Evolutionary conservation across 1,284 basidiomycete species (phyloP), one percentile per base, ranked within the genome.

Genomic region (Jaminaea rosea): DNA sequence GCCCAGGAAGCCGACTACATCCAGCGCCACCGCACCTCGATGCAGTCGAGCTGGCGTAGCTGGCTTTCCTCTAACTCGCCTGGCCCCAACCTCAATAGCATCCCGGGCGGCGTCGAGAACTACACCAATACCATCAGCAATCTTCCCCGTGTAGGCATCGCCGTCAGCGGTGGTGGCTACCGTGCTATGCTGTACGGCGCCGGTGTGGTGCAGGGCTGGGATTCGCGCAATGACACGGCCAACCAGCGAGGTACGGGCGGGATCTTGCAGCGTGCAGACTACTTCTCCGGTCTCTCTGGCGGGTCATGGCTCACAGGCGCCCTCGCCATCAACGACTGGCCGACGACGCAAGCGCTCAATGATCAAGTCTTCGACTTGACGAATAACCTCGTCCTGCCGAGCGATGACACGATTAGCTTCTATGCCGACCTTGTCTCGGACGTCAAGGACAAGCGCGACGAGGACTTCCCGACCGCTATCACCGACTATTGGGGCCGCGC

Each of bases 141-240:
- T 9, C 55, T 53, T 27, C 78, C 78, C 0, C 55, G 59, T 2
- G 62, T 78, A 19, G 76, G 75, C 26, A 65, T 77, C 37, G 76
- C 77, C 1, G 57, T 78, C 13, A 75, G 74, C 9, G 78, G 78
- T 29, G 78, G 78, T 26, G 78, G 78, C 4, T 76, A 78, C 52
- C 61, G 78, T 17, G 78, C 78, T 9, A 78, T 79, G 77, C 69
- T 77, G 60, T 49, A 62, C 52, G 71, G 67, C 19, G 27, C 60
- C 1, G 67, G 65, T n/a, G 54, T 62, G 1, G 27, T 64, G 17
- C 55, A 63, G 26, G 70, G 65, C 9, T 61, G 69, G n/a, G 70
- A 73, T 34, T 49, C 47, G 2, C 56, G 71, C 13, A 73, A 73
- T 32, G 28, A 46, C 5, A 73, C 71, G 4, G 61, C 71, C 17